Conservation (phyloP, 345 rosid genomes). For the Erysimum cheiranthoides region DNA sequence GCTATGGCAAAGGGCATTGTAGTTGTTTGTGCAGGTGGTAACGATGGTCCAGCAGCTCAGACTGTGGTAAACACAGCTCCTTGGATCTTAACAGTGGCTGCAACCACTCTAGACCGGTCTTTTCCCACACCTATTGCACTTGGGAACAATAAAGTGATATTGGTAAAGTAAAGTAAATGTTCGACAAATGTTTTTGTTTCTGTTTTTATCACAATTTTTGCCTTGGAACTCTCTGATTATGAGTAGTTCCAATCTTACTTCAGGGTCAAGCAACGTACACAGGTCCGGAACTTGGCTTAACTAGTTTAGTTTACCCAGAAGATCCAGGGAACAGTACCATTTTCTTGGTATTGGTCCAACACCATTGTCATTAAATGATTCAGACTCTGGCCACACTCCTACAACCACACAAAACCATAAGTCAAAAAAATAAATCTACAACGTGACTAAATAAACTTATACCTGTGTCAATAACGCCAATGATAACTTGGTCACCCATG, state of each 20-base stretch:
- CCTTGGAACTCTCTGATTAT: background rate
- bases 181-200: background rate
- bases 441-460: background rate
- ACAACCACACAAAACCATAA: background rate
- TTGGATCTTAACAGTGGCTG: conserved; percentile 64
- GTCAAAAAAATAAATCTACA: background rate
- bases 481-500: conserved; percentile 40
- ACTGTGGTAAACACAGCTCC: conserved; percentile 54
- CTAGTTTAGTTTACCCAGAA: conserved; percentile 7
- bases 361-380: conserved; percentile 23
- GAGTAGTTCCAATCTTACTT: background rate
- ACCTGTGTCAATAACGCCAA: conserved; percentile 47
- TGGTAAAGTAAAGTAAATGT: conserved; percentile 36
- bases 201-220: background rate
- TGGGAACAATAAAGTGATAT: conserved; percentile 43
- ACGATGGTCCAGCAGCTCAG: conserved; percentile 10
- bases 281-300: conserved; percentile 1
- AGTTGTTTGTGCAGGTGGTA: conserved; percentile 12
- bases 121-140: conserved; percentile 52
- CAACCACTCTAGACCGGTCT: conserved; percentile 58
- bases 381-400: conserved; percentile 29
- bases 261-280: background rate
- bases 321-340: background rate
- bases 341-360: conserved; percentile 6
- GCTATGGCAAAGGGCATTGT: background rate